Percentiles rank a stretch among this genome's conserved stretches.
phyloP scores from a whole-genome alignment of 805 yeast species.

The Candida ipomoeae region DNA sequence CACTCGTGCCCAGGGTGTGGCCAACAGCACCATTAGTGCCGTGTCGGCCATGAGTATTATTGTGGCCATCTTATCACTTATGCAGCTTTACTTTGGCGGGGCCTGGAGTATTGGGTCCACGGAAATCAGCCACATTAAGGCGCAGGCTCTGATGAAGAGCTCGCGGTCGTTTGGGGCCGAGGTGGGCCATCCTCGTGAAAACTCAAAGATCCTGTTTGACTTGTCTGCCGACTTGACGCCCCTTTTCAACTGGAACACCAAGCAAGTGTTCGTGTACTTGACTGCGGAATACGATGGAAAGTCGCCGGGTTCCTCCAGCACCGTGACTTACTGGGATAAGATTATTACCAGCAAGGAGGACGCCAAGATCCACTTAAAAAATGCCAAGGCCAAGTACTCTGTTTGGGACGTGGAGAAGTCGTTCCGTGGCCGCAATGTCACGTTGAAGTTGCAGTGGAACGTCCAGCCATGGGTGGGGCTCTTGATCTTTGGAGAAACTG shows the following conservation, averaged over 20 bases:
- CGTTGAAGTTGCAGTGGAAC: conserved; percentile 77
- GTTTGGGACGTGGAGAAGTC: conserved; percentile 79
- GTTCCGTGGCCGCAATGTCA: conserved; percentile 61
- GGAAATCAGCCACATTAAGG: conserved; percentile 31
- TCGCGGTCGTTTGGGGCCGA: conserved; percentile 67
- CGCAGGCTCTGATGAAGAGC: conserved; percentile 43
- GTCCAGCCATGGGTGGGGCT: conserved; percentile 90
- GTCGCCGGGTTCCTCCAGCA: conserved; percentile 45
- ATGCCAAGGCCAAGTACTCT: conserved; percentile 67
- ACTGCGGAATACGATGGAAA: conserved; percentile 75
- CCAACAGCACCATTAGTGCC: conserved; percentile 53
- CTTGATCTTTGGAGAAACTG: conserved; percentile 59
- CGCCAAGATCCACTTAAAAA: conserved; percentile 51
- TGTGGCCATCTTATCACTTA: conserved; percentile 45
- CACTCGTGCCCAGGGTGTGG: conserved; percentile 42
- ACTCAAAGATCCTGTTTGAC: conserved; percentile 67
- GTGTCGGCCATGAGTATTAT: conserved; percentile 44
- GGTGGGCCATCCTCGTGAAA: conserved; percentile 69
- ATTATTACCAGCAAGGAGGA: conserved; percentile 59
- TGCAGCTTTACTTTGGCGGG: conserved; percentile 44
- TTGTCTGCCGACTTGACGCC: conserved; percentile 69
- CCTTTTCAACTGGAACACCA: conserved; percentile 94
- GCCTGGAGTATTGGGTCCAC: conserved; percentile 43
- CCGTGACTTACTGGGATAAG: conserved; percentile 87
- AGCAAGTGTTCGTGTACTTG: conserved; percentile 88